Base-by-base conservation (phyloP, 1,284 basidiomycete genomes). In the Marasmius fiardii region DNA sequence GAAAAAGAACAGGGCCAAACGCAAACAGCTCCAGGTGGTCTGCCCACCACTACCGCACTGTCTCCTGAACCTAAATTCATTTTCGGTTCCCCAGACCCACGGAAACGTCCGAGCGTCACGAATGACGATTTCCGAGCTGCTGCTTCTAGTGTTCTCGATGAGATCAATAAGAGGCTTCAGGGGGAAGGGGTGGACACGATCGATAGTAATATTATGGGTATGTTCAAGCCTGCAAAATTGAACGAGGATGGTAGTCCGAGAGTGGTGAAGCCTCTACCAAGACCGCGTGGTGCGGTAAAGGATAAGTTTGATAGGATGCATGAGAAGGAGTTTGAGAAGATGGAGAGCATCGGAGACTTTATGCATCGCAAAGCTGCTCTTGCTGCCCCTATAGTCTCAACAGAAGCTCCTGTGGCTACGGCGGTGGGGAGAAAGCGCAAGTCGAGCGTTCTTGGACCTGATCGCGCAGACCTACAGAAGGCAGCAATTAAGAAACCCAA, bases 321-420 rank as follows among this genome's bases (percentile, higher is more conserved):
- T 63, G 78, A 85, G 54, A 74, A 78, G 37, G 77, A 80, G 55
- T 91, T 91, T 64, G 71, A 71, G 53, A 85, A 83, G 74, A 92
- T 92, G 90, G 85, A 89, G 61, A 84, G 88, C 2, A 90, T 92
- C 62, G 75, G 82, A 53, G 83, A 83, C 57, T 80, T 85, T 56
- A 75, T 85, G 12, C 82, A 79, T 50, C 76, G 76, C 47, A 76
- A 80, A 24, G 66, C 68, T 12, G 59, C n/a, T n/a, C n/a, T n/a
- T n/a, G n/a, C 48, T 12, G 54, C 16, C 33, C 2, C n/a, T 28
- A 26, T 11, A n/a, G 14, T 16, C 8, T 26, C 28, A 16, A 26
- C 47, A n/a, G n/a, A n/a, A n/a, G n/a, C n/a, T n/a, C n/a, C n/a
- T 49, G 28, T 4, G 14, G 47, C 26, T 2, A 12, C 47, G 61